Conservation (phyloP, 345 rosid genomes). For the Linum usitatissimum region DNA sequence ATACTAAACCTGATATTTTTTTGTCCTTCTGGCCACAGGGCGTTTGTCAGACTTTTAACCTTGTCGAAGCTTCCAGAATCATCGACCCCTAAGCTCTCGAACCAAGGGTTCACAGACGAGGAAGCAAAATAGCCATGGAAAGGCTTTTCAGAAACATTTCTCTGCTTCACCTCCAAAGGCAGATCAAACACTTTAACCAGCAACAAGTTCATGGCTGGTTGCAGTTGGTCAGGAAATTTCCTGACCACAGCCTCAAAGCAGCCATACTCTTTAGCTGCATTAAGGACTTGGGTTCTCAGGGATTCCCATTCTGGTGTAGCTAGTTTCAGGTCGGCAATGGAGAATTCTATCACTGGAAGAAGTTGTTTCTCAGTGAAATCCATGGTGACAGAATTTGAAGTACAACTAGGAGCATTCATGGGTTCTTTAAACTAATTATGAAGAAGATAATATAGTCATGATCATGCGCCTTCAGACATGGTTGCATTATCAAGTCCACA, state of each 20-base stretch:
- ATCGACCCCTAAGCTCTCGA: slow-evolving; percentile 1
- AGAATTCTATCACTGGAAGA: slow-evolving; percentile 4
- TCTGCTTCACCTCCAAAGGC: not conserved
- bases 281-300: not conserved
- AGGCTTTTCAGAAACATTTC: not conserved
- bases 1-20: not conserved
- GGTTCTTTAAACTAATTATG: not conserved
- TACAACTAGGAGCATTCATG: not conserved
- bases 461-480: slow-evolving; percentile 70
- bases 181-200: not conserved
- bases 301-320: not conserved
- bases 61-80: not conserved
- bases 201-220: not conserved
- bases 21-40: not conserved
- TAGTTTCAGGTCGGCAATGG: not conserved
- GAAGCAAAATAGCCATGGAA: not conserved
- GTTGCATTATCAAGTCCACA: slow-evolving; percentile 47
- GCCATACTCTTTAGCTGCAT: not conserved
- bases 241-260: not conserved
- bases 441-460: not conserved
- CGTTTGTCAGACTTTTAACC: not conserved
- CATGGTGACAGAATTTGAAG: not conserved
- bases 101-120: not conserved
- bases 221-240: not conserved
- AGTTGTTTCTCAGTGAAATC: not conserved